Evolutionary conservation across 2,329 filamentous ascomycete species (phyloP), one percentile per base, ranked within the genome.

Genomic region (Botrytis tulipae): DNA sequence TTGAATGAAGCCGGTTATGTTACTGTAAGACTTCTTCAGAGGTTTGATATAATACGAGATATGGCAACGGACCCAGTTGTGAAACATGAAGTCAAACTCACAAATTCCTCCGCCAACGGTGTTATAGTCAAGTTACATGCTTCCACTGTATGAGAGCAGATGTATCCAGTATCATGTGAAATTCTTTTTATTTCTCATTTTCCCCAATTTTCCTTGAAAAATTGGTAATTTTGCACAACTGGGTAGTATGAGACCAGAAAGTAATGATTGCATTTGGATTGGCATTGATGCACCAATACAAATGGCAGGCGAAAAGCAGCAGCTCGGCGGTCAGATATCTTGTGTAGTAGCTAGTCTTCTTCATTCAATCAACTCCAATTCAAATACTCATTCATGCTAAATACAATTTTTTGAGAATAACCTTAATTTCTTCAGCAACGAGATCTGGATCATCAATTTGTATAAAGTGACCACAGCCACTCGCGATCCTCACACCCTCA

Each of bases 1-100:
- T 51, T 75, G 25, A 75, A 72, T 8, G 74, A 74, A n/a, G 70
- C 74, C 8, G 48, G 63, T 25, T 76, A 75, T 54, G 32, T 75
- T 10, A 71, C 37, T 22, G 65, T 73, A 8, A 57, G 75, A n/a
- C 54, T 75, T 42, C 44, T 75, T 18, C 75, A 76, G 54, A 62
- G 72, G 25, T 75, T 75, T 40, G 72, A 75, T 25, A 68, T 44
- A 54, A 66, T 75, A 32, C 57, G 72, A 35, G 73, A 62, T 87
- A 85, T 76, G 66, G 72, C 70, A 25, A 91, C 90, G 3, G 88
- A 89, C 1, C 1, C 86, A 86, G 82, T 92, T 92, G 74, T 86
- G 85, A 48, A 48, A 42, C 72, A 77, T 66, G 70, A 74, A 29
- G 29, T 73, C 35, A 76, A 66, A 35, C 20, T 77, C n/a, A 77